Base-by-base conservation (phyloP, 192 early-diverging fungal species). In the Glomus cerebriforme region DNA sequence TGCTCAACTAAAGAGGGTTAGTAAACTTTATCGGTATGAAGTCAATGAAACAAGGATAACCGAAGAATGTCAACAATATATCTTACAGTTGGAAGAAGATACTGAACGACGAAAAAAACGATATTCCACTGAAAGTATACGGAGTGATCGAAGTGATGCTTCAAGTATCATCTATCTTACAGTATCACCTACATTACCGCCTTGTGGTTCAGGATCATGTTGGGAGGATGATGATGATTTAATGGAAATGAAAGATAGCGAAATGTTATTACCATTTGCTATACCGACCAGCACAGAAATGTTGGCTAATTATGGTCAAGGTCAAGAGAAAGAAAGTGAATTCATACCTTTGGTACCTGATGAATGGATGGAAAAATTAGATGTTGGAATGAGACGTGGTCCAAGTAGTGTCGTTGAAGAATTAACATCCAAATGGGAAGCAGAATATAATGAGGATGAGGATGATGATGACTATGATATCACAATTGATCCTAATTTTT, bases 21-120 rank as follows among this genome's bases (percentile, higher is more conserved):
- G 96, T 60, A 86, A 88, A 31, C 85, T 88, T 58, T 99, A 99
- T 81, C 87, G 92, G 22, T 99, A 96, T 82, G 97, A 99, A 79
- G 93, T 95, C 15, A 92, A 91, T 34, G 97, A 99, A 78, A 79
- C 86, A 15, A 77, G 87, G 6, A 82, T 97, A 63, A 79, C 89
- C 7, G 85, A 88, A 22, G 96, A 95, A 26, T 88, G 97, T 17
- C 89, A 88, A 70, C 88, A 90, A 70, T 96, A 96, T 81, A 85
- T 94, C 4, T 85, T 91, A 47, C 88, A 90, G 67, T 85, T 94
- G 27, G 91, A 92, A 67, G 91, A 93, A 32, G 92, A 93, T 43
- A 88, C 91, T 5, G 89, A 86, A 73, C 85, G 86, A 31, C 81
- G 84, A 26, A 82, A 88, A 66, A 79, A 84, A 66, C 74, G 78